Conservation (phyloP, 768 basidiomycete species). For the Podaxis sp. region DNA sequence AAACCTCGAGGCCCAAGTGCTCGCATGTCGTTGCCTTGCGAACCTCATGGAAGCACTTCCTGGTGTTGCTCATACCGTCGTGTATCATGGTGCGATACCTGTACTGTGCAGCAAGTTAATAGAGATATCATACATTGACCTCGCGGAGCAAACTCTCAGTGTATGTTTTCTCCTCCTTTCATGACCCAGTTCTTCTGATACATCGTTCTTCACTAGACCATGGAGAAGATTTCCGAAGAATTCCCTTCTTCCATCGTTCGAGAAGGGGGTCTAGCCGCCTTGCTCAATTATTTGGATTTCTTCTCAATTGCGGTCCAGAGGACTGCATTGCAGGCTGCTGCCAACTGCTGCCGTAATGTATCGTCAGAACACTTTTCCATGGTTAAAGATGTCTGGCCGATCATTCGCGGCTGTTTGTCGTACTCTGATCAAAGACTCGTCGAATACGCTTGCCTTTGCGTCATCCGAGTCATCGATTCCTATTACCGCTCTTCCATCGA, state of each 20-base stretch:
- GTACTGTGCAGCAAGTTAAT: constrained; percentile 96
- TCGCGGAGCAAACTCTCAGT: constrained; percentile 96
- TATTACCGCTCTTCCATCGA: constrained; percentile 84
- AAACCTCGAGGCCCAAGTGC: constrained; percentile 89
- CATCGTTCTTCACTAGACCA: constrained; percentile 56
- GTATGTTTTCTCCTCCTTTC: constrained; percentile 51
- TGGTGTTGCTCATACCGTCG: constrained; percentile 94
- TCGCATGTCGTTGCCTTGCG: constrained; percentile 94
- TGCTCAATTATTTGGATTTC: constrained; percentile 96
- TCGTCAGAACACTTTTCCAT: constrained; percentile 86
- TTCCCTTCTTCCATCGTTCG: constrained; percentile 94
- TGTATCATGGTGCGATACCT: constrained; percentile 97
- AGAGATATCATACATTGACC: constrained; percentile 96
- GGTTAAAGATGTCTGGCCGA: constrained; percentile 89
- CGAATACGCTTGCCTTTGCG: constrained; percentile 92
- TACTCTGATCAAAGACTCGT: constrained; percentile 97
- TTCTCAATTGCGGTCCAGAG: constrained; percentile 98
- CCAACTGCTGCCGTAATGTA: constrained; percentile 94
- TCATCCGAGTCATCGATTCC: constrained; percentile 91
- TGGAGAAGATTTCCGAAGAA: constrained; percentile 98
- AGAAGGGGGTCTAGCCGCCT: constrained; percentile 89
- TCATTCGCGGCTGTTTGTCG: constrained; percentile 86
- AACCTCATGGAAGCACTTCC: constrained; percentile 99
- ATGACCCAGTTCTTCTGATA: constrained; percentile 16
- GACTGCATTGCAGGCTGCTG: constrained; percentile 93